Evolutionary conservation across 2,329 filamentous ascomycete genomes (phyloP), one percentile per base, ranked within the genome.

Genomic region (Aschersonia sp.): DNA sequence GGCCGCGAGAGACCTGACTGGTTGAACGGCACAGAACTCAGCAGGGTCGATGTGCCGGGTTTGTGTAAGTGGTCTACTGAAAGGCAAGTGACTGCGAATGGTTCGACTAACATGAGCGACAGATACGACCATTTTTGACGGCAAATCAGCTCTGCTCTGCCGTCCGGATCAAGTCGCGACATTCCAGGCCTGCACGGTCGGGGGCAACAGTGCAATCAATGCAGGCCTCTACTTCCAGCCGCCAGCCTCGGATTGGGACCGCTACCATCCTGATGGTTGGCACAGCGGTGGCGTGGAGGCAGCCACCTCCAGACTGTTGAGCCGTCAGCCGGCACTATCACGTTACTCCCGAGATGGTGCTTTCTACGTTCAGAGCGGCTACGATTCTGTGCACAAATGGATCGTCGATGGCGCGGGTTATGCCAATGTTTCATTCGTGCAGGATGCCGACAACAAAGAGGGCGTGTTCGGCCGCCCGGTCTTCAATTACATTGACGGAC

Each of bases 161-260:
- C 51, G 64, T 22, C 22, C 42, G 2, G 62, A 64, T 6, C 55
- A 64, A 4, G 58, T 69, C 11, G 64, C 64, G 35, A 66, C 64
- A 8, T 73, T 65, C 51, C 64, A 68, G 30, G 74, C 67, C 31
- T 78, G 74, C 55, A 69, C 70, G 0, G 61, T 75, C 11, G 72
- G 73, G 5, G 73, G 73, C 7, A 68, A 66, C 49, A 72, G 68
- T 44, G 71, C 73, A 8, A 72, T 76, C 57, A 76, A 76, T 48
- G 73, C 72, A 5, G 72, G 72, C 7, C 56, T 76, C 1, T 75
- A 68, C 56, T 74, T 75, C 51, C 67, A 75, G 50, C 72, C 73
- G 5, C 72, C 72, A 1, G 66, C 69, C 1, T 69, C 68, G 1
- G 73, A 76, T 51, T 76, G 69, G 63, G 69, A 76, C 53, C 57